Base-by-base conservation (phyloP, 257 asterid species). In the Handroanthus guayacan region DNA sequence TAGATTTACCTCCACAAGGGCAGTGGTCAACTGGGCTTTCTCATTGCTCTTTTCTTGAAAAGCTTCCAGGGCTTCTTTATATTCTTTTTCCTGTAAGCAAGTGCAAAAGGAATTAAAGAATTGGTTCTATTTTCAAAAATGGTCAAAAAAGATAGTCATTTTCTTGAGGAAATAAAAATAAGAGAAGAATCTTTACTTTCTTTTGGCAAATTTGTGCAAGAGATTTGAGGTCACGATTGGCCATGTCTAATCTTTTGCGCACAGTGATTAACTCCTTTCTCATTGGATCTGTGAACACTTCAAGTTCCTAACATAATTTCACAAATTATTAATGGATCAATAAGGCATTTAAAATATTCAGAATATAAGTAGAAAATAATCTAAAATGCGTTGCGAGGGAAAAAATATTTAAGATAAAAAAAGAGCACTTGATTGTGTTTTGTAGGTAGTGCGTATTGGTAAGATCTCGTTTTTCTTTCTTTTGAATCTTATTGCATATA, bases 251-350 rank as follows among this genome's bases (percentile, higher is more conserved):
- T 76, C 81, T 89, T 82, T 84, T 86, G 6, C 98, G 90, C 16
- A 90, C 95, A 20, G 72, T 84, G 9, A 86, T 84, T 43, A 94
- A 94, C 71, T 94, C 97, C 83, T 92, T 94, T 75, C 95, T 90
- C 95, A 88, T 88, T 62, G 98, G 97, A 83, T 94, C 98, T 9
- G 94, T 81, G 75, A 94, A 82, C 64, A 79, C 97, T 76, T 94
- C 97, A 51, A 94, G 90, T 76, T 92, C 98, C 98, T 94, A 57
- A 52, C 10, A 6, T 14, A 52, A 25, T 76, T 51, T 5, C 37
- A 45, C 9, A 56, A 62, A 38, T 36, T 17, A 67, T 10, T 10
- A 0, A 43, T 66, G 3, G 5, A 5, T 2, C 39, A 17, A 1
- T 39, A 3, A 17, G 14, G 41, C 31, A 25, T 25, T 25, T 25